phyloP scores from a whole-genome alignment of 495 filamentous ascomycete genomes.

The Hypomontagnella submonticulosa region DNA sequence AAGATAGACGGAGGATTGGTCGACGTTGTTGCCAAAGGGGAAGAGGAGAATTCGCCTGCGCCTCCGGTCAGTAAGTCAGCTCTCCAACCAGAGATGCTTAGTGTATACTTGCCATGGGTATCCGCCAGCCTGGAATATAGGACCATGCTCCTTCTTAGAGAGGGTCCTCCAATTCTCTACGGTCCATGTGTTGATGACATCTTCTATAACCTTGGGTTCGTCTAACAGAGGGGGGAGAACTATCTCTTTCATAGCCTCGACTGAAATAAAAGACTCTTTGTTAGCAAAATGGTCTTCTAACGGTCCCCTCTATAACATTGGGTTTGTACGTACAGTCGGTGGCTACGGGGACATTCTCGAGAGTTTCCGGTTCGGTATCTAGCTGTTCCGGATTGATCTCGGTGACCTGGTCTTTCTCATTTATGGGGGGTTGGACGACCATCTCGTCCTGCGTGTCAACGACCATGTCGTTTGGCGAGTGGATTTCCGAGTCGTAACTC shows the following conservation, averaged over 20 bases:
- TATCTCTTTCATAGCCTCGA: conserved; percentile 82
- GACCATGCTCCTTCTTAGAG: conserved; percentile 83
- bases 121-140: conserved; percentile 85
- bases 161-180: conserved; percentile 82
- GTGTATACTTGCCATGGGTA: conserved; percentile 78
- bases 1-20: conserved; percentile 93
- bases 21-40: conserved; percentile 91
- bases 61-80: conserved; percentile 38
- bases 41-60: conserved; percentile 92
- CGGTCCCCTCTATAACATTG: conserved; percentile 3
- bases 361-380: conserved; percentile 57
- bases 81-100: neutral
- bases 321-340: conserved; percentile 73
- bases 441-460: conserved; percentile 78
- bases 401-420: conserved; percentile 85
- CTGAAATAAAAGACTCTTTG: conserved; percentile 55
- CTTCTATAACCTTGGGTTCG: conserved; percentile 78
- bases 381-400: conserved; percentile 79
- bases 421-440: conserved; percentile 65
- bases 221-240: conserved; percentile 71
- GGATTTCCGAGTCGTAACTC: conserved; percentile 54
- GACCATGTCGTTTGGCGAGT: conserved; percentile 70
- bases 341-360: conserved; percentile 65
- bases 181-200: conserved; percentile 82
- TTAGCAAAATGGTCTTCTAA: conserved; percentile 38